Conservation (phyloP, 2,329 filamentous ascomycete species). For the Dothidotthia symphoricarpi region DNA sequence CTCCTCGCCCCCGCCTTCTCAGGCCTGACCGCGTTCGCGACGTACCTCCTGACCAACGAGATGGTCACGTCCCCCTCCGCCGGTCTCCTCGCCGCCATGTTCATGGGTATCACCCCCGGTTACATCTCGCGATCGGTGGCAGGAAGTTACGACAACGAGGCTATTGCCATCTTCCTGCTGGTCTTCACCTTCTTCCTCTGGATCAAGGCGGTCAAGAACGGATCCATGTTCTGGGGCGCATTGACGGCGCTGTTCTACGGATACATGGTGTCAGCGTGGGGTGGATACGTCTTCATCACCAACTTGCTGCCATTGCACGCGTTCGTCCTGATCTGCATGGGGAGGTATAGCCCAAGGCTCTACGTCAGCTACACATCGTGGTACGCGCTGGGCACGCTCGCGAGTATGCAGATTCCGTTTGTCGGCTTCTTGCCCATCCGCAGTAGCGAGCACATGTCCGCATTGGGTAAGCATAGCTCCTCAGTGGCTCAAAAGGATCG, state of each 20-base stretch:
- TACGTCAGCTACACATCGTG: constrained; percentile 98
- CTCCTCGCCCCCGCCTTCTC: constrained; percentile 93
- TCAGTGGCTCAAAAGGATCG: too few relatives aligned
- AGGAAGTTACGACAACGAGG: constrained; percentile 98
- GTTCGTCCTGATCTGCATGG: constrained; percentile 94
- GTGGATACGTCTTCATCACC: constrained; percentile 99
- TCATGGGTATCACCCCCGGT: constrained; percentile 96
- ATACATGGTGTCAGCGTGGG: constrained; percentile 99
- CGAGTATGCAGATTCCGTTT: constrained; percentile 99
- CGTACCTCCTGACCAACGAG: constrained; percentile 94
- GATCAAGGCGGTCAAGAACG: constrained; percentile 97
- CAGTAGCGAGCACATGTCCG: constrained; percentile 98
- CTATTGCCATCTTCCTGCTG: constrained; percentile 96
- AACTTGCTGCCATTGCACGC: constrained; percentile 92
- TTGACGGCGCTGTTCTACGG: constrained; percentile 95
- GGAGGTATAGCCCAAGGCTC: constrained; percentile 85
- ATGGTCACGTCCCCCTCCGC: constrained; percentile 96
- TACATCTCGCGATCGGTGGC: constrained; percentile 98
- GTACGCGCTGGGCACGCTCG: constrained; percentile 93
- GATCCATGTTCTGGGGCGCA: constrained; percentile 94
- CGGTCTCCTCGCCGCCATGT: constrained; percentile 86
- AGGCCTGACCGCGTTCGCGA: constrained; percentile 85
- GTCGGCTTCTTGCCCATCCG: constrained; percentile 95
- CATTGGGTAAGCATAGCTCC: too few relatives aligned
- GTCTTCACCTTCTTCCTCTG: constrained; percentile 98